phyloP scores from a whole-genome alignment of 2,329 filamentous ascomycete species.

The Ceratocystis ficicola region DNA sequence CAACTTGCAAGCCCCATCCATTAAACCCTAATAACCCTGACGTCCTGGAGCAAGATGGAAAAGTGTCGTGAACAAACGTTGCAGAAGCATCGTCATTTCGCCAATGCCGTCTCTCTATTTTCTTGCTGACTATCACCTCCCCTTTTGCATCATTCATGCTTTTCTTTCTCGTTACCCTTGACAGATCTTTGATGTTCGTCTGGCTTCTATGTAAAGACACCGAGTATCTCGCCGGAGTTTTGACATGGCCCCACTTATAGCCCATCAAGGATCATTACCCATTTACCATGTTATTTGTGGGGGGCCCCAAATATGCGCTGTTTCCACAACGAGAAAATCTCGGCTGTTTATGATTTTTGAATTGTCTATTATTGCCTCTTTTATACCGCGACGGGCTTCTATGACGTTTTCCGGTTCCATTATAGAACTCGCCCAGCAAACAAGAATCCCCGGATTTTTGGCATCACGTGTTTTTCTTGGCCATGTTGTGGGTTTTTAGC shows the following conservation, averaged over 20 bases:
- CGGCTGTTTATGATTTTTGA: neutral
- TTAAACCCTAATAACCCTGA: too few species aligned
- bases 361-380: neutral
- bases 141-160: neutral
- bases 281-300: neutral
- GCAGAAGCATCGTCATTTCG: too few species aligned
- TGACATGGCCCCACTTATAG: neutral
- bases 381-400: neutral
- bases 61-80: too few species aligned
- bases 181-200: neutral
- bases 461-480: neutral
- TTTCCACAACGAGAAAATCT: neutral
- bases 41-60: too few species aligned
- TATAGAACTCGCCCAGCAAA: neutral
- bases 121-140: neutral
- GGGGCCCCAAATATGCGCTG: neutral
- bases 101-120: too few species aligned
- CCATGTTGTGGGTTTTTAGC: neutral
- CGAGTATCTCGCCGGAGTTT: slow-evolving; percentile 21
- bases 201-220: slow-evolving; percentile 10
- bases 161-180: neutral
- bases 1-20: too few species aligned
- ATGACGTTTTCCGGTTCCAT: neutral
- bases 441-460: neutral
- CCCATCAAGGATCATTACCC: neutral